Conservation (phyloP, 1,284 basidiomycete genomes). For the Papiliotrema fonsecae region DNA sequence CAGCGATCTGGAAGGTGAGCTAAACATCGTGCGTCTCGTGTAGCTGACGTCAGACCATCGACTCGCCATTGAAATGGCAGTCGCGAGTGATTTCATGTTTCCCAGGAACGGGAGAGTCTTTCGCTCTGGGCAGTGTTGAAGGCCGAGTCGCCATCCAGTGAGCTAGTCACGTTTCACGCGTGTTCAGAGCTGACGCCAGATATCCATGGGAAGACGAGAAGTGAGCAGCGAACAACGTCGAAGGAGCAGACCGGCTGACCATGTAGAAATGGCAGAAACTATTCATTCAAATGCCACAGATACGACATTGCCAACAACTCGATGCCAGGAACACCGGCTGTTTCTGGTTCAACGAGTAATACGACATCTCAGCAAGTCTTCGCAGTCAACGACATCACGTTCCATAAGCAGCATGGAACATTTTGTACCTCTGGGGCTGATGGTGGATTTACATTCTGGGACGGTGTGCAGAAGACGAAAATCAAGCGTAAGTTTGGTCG, state of each 20-base stretch:
- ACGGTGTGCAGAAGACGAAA: conserved; percentile 66
- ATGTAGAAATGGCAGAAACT: too few species aligned
- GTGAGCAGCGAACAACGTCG: too few species aligned
- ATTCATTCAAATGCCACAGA: conserved; percentile 95
- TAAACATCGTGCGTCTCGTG: conserved; percentile 1
- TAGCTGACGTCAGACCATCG: conserved; percentile 56
- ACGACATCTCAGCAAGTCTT: conserved; percentile 72
- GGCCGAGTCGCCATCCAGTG: conserved; percentile 95
- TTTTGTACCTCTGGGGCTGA: conserved; percentile 83
- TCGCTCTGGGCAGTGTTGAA: conserved; percentile 90
- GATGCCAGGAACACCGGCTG: conserved; percentile 38
- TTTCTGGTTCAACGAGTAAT: conserved; percentile 52
- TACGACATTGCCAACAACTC: conserved; percentile 53
- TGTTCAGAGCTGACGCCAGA: conserved; percentile 6
- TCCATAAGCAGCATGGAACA: conserved; percentile 88
- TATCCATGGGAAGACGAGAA: conserved; percentile 31
- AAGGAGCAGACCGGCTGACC: too few species aligned
- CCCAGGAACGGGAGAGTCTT: conserved; percentile 67
- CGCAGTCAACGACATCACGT: conserved; percentile 85
- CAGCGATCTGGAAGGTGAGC: conserved; percentile 65
- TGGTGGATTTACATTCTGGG: conserved; percentile 36
- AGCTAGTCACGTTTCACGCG: conserved; percentile 44
- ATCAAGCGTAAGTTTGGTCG: conserved; percentile 64
- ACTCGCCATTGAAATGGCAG: conserved; percentile 89
- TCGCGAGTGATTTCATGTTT: conserved; percentile 86